Base-by-base conservation (phyloP, 1,284 basidiomycete genomes). In the Naganishia albida region DNA sequence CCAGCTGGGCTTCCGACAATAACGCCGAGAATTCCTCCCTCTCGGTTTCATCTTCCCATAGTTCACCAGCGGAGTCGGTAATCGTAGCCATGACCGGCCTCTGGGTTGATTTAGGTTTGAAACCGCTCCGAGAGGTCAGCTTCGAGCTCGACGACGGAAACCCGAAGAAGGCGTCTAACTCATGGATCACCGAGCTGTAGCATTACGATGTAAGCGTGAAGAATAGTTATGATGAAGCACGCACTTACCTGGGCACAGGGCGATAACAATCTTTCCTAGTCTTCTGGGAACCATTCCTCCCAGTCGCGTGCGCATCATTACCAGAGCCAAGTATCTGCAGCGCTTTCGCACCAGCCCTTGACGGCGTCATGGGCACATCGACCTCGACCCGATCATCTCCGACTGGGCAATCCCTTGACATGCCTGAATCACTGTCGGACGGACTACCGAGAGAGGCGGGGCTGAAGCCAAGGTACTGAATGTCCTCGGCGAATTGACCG, bases 271-370 rank as follows among this genome's bases (percentile, higher is more conserved):
- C 56, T 30, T 48, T 59, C 16, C 50, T 51, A 10, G 44, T 23
- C 34, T 28, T 52, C 23, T n/a, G 25, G 15, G 40, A 46, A 20
- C 26, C 26, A 15, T 53, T 60, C 42, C 38, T 62, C 15, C n/a
- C 34, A 7, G 50, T 26, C 49, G 44, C 30, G 26, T 13, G n/a
- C 7, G 53, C 34, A 20, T 26, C 54, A 34, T 43, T 48, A 7
- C 23, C 53, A 28, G 49, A 39, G 2, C 65, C 65, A 20, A 66
- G 20, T 18, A 66, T 10, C 26, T 52, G 40, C 23, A 66, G 53
- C 25, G 65, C 65, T 53, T 66, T 66, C 4, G 65, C 59, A 30
- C 65, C 65, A 25, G 65, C 65, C 34, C 65, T 49, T 8, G 59
- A 57, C 13, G 65, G 65, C 20, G 65, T 56, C 65, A 66, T 66